Base-by-base conservation (phyloP, 805 yeast species). In the Blastobotrys muscicola region DNA sequence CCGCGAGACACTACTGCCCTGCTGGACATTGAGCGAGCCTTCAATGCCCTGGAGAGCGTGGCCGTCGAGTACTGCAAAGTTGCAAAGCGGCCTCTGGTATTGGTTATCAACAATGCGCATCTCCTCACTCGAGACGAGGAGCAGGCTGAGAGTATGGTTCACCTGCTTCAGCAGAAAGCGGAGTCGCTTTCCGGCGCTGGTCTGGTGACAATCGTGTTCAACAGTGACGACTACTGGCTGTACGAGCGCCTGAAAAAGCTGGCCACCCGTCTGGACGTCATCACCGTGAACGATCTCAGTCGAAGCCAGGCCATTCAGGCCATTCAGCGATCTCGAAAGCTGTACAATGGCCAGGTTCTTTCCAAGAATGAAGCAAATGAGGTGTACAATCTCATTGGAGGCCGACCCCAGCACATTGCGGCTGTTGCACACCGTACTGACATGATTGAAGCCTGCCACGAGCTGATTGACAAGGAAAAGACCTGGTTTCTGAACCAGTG, bases 401-500 rank as follows among this genome's bases (percentile, higher is more conserved):
- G 94, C 1, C 69, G 94, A 39, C 87, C 94, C 0, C 94, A 85
- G 60, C 90, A 85, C 59, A 61, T 85, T 3, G 74, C 82, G 2
- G 80, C 80, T 38, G 90, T 82, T 1, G 57, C 61, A 8, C 38
- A 49, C 3, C 58, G 58, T 29, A 41, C 39, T 1, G 61, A 63
- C 43, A 51, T 59, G 45, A 53, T 80, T 29, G 60, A 62, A 30
- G 86, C 86, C 0, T 77, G 85, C 49, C 82, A 82, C 52, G 71
- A 69, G 46, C 68, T 85, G 30, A 82, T 85, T 45, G 92, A 85
- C 57, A 67, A 81, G 7, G 94, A 85, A 52, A 82, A 82, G 57
- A 82, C 87, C 0, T 85, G 94, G 94, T 81, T 84, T 50, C 67
- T 85, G 50, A 85, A 82, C 56, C 85, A 84, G 53, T 84, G 94